Evolutionary conservation across 148 eudicot species (phyloP).

Genomic region (Oxyria digyna): DNA sequence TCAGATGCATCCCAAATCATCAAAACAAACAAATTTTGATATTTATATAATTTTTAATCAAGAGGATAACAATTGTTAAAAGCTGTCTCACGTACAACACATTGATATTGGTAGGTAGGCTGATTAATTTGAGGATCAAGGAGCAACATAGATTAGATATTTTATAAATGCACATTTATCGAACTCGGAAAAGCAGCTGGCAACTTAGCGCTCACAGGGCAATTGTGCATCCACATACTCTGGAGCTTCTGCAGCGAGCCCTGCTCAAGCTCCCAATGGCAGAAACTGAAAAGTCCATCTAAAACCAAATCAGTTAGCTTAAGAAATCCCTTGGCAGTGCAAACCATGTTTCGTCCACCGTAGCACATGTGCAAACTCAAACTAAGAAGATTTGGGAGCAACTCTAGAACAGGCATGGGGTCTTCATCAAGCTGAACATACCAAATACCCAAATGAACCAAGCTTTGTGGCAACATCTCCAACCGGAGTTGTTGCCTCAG

Average conservation of each 20-base stretch:
- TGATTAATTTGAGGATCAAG: too few species aligned
- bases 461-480: neutral
- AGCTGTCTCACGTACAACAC: too few species aligned
- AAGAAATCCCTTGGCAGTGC: neutral
- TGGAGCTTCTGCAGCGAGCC: neutral
- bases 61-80: too few species aligned
- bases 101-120: too few species aligned
- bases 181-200: neutral
- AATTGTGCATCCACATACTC: neutral
- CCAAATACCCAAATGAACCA: neutral
- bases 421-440: neutral
- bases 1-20: too few species aligned
- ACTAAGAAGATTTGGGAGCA: neutral
- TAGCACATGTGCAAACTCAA: neutral
- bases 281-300: neutral
- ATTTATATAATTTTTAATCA: too few species aligned
- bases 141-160: too few species aligned
- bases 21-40: too few species aligned
- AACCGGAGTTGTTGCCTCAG: neutral
- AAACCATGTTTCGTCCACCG: neutral
- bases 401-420: neutral
- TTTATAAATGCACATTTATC: too few species aligned
- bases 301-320: neutral
- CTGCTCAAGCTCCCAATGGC: neutral
- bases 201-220: neutral